These are phyloP conservation scores for Butyriboletus appendiculatus DNA, from an alignment of 1,284 basidiomycete species.

Conservation along the genomic window DNA sequence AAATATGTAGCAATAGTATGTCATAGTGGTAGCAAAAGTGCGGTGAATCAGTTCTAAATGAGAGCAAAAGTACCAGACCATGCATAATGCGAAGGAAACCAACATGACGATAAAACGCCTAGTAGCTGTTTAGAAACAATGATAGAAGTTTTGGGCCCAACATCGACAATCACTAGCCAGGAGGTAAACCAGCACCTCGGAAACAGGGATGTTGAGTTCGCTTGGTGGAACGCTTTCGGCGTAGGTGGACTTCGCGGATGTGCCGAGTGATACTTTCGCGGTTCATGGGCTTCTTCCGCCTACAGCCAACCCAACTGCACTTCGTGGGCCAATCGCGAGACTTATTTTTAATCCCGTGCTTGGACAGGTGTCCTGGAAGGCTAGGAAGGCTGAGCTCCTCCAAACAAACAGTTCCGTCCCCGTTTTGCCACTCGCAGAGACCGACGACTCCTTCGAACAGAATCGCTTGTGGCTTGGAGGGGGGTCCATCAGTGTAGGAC, in stretches of 20 bases:
- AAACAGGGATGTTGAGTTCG: not conserved
- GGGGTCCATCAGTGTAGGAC: too few relatives aligned
- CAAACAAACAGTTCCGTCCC: constrained; percentile 3
- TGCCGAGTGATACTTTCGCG: constrained; percentile 29
- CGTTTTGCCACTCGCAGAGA: constrained; percentile 9
- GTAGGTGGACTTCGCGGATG: constrained; percentile 20
- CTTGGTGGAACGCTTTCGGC: constrained; percentile 10
- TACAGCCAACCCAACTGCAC: constrained; percentile 24
- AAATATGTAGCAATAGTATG: not conserved
- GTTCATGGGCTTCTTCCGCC: constrained; percentile 15
- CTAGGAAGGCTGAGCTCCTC: not conserved
- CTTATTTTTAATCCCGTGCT: constrained; percentile 14
- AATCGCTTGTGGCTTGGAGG: not conserved
- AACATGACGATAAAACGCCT: not conserved
- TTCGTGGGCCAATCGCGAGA: not conserved
- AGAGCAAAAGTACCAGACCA: not conserved
- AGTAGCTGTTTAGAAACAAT: not conserved
- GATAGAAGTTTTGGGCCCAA: not conserved
- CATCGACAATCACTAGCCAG: not conserved
- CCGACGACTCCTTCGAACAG: not conserved
- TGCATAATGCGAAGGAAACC: not conserved
- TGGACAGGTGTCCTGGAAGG: constrained; percentile 17
- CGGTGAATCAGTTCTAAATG: not conserved
- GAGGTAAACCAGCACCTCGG: not conserved
- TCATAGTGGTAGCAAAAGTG: not conserved